These are phyloP conservation scores for Talaromyces ruber DNA, from an alignment of 495 filamentous ascomycete genomes.

Conservation along the genomic window DNA sequence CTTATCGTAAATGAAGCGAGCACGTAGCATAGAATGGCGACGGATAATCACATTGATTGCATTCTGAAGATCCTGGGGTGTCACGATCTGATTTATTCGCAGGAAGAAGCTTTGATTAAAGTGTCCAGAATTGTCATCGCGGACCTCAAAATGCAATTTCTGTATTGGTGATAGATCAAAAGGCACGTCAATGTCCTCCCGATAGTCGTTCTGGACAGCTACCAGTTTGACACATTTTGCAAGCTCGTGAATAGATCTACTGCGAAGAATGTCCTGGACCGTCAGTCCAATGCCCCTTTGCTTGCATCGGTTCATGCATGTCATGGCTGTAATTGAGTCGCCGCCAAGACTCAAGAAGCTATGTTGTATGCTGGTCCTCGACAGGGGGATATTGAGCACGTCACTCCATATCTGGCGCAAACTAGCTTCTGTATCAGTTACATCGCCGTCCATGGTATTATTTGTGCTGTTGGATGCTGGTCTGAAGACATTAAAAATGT, in stretches of 20 bases:
- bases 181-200: conserved; percentile 33
- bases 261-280: conserved; percentile 42
- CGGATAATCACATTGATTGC: conserved; percentile 51
- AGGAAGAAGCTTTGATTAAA: conserved; percentile 67
- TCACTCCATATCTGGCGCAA: conserved; percentile 39
- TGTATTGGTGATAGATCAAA: conserved; percentile 69
- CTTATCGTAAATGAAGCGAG: conserved; percentile 42
- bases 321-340: conserved; percentile 65
- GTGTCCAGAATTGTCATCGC: conserved; percentile 48
- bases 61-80: conserved; percentile 35
- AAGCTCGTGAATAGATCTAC: conserved; percentile 36
- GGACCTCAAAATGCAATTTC: conserved; percentile 54
- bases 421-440: conserved; percentile 17
- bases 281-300: conserved; percentile 44
- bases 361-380: conserved; percentile 41
- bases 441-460: not conserved
- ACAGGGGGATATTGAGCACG: conserved; percentile 41
- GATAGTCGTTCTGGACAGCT: conserved; percentile 19
- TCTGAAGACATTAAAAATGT: conserved; percentile 11
- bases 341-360: conserved; percentile 59
- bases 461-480: not conserved
- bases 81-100: conserved; percentile 41
- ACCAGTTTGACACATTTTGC: conserved; percentile 25
- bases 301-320: conserved; percentile 45
- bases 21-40: conserved; percentile 67